Conservation (phyloP, 306 rosid species). For the Pyrus communis region DNA sequence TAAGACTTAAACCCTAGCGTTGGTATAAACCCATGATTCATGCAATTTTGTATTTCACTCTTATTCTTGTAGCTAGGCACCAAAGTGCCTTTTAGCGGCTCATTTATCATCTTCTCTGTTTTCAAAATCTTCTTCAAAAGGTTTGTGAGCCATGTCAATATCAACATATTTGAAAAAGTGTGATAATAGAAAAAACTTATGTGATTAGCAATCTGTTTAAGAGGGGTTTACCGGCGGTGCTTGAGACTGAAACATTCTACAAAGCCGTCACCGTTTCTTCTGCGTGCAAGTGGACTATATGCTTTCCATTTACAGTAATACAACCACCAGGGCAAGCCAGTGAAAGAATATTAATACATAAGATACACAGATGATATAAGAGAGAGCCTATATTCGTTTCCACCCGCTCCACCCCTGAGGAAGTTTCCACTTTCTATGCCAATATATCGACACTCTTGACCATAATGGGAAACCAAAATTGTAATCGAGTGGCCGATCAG, state of each 20-base stretch:
- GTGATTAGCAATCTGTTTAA: constrained; percentile 9
- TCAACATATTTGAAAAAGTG: no score
- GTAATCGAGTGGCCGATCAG: constrained; percentile 76
- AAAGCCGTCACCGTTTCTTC: constrained; percentile 8
- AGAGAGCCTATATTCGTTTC: constrained; percentile 23
- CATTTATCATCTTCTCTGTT: no score
- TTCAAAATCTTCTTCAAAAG: no score
- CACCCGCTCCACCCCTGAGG: constrained; percentile 59
- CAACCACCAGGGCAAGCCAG: constrained; percentile 18
- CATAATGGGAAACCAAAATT: constrained; percentile 86
- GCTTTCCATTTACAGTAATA: constrained; percentile 15
- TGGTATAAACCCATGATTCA: no score
- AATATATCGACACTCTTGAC: constrained; percentile 92
- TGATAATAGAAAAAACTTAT: neutral
- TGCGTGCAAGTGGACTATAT: constrained; percentile 6
- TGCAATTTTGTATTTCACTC: no score
- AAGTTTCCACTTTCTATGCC: constrained; percentile 94
- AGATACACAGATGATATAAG: constrained; percentile 21
- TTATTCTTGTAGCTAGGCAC: no score
- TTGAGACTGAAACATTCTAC: constrained; percentile 14
- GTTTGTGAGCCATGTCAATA: no score
- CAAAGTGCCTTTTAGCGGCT: no score
- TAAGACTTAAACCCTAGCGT: no score
- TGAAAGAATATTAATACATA: constrained; percentile 32
- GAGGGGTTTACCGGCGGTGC: constrained; percentile 11